Evolutionary conservation across 306 rosid genomes (phyloP).

Genomic region (Ochetophila trinervis): DNA sequence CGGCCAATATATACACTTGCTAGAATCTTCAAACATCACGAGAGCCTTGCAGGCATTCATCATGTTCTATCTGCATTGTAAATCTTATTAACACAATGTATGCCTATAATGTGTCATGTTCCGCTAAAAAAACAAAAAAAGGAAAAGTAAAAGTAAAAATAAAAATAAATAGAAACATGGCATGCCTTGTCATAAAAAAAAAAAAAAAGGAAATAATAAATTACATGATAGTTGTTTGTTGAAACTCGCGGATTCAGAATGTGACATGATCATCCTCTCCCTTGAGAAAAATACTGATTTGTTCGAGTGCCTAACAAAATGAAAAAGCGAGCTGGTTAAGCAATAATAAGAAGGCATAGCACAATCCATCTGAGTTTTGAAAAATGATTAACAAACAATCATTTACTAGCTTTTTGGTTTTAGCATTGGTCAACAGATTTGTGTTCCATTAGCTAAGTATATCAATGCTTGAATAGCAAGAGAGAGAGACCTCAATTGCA

Average conservation of each 20-base stretch:
- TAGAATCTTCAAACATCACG: background rate
- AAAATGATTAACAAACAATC: background rate
- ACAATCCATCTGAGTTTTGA: slow-evolving; percentile 8
- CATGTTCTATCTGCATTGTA: background rate
- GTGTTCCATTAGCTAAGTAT: background rate
- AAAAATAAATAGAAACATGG: slow-evolving; percentile 29
- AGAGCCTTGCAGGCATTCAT: background rate
- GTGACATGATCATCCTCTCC: slow-evolving; percentile 36
- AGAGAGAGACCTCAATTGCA: slow-evolving; percentile 70
- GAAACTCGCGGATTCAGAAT: slow-evolving; percentile 22
- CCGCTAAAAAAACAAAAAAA: slow-evolving; percentile 1
- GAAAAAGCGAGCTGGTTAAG: slow-evolving; percentile 6
- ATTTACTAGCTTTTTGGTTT: background rate
- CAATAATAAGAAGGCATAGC: background rate
- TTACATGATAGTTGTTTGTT: background rate
- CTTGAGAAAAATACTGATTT: slow-evolving; percentile 56
- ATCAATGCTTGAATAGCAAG: background rate
- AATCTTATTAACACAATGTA: background rate
- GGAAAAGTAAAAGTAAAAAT: too few species aligned
- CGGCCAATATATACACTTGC: slow-evolving; percentile 6
- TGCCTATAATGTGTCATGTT: slow-evolving; percentile 7
- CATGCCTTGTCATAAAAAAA: slow-evolving; percentile 21
- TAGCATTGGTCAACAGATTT: background rate
- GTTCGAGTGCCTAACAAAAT: slow-evolving; percentile 70
- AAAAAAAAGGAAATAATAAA: slow-evolving; percentile 10